Percentiles rank a stretch among this genome's conserved stretches.
phyloP scores from a whole-genome alignment of 1,284 basidiomycete genomes.

The Clitocybe nebularis region DNA sequence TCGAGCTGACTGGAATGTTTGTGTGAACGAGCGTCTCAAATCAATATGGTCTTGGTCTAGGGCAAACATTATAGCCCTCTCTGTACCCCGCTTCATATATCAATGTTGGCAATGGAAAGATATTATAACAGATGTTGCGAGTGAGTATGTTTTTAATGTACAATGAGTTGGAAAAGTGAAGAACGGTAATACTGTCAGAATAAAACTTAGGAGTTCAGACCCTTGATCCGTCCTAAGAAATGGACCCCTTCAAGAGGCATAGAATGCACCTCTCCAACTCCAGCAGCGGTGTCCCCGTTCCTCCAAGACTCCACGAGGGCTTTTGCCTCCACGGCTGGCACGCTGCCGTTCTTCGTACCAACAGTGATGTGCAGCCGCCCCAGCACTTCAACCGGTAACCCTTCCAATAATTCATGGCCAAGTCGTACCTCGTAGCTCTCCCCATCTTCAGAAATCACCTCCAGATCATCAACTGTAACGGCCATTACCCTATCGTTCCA shows the following conservation, averaged over 20 bases:
- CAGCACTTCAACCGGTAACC: slow-evolving; percentile 45
- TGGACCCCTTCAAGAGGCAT: slow-evolving; percentile 11
- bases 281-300: slow-evolving; percentile 26
- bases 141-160: no score
- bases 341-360: slow-evolving; percentile 57
- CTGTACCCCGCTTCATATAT: no score
- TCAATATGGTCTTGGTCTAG: no score
- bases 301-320: slow-evolving; percentile 58
- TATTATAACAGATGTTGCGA: no score
- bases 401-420: slow-evolving; percentile 44
- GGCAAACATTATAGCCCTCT: no score
- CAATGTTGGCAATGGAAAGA: no score
- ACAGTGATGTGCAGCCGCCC: slow-evolving; percentile 82
- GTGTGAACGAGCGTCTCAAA: no score
- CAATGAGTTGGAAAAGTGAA: no score
- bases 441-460: slow-evolving; percentile 27
- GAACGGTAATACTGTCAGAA: no score
- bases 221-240: slow-evolving; percentile 18
- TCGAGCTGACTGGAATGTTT: no score
- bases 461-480: slow-evolving; percentile 57
- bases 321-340: slow-evolving; percentile 73
- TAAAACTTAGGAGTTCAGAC: slow-evolving; percentile 10
- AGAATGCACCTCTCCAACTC: slow-evolving; percentile 18
- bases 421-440: slow-evolving; percentile 21
- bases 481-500: slow-evolving; percentile 86